Evolutionary conservation across 2,329 filamentous ascomycete species (phyloP).

Genomic region (Massarina eburnea): DNA sequence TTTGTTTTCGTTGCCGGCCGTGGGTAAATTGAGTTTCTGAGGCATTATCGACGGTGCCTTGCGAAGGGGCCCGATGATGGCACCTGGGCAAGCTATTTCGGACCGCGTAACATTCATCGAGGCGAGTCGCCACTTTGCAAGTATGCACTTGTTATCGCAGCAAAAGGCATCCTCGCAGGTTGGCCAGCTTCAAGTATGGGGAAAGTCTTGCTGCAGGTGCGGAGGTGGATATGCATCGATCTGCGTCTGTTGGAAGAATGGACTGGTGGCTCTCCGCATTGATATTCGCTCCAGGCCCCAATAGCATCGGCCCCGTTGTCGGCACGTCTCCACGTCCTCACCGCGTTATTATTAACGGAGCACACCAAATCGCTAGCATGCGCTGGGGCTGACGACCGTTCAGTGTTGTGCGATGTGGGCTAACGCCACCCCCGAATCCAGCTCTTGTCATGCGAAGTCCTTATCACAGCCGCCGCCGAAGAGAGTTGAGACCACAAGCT

Average conservation of each 20-base stretch:
- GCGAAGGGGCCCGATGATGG: neutral
- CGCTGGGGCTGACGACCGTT: neutral
- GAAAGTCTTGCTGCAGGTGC: too few relatives aligned
- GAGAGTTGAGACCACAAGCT: too few relatives aligned
- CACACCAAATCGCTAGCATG: neutral
- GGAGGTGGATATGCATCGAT: too few relatives aligned
- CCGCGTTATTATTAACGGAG: neutral
- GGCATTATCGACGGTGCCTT: conserved; percentile 11
- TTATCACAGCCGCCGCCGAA: too few relatives aligned
- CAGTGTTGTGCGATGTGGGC: neutral
- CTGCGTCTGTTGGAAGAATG: too few relatives aligned
- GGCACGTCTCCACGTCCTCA: neutral
- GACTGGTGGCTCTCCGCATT: neutral
- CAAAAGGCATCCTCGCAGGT: too few relatives aligned
- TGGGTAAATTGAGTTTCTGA: conserved; percentile 11
- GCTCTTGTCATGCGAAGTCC: too few relatives aligned
- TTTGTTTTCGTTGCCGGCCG: conserved; percentile 9
- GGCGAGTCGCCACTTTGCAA: too few relatives aligned
- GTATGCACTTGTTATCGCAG: too few relatives aligned
- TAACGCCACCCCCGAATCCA: neutral
- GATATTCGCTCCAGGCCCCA: neutral
- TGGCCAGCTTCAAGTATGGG: too few relatives aligned
- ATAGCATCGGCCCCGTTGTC: neutral
- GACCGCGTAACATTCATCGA: too few relatives aligned
- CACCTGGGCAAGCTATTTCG: neutral